These are phyloP conservation scores for Brassica juncea DNA, from an alignment of 345 rosid species.

Conservation along the genomic window DNA sequence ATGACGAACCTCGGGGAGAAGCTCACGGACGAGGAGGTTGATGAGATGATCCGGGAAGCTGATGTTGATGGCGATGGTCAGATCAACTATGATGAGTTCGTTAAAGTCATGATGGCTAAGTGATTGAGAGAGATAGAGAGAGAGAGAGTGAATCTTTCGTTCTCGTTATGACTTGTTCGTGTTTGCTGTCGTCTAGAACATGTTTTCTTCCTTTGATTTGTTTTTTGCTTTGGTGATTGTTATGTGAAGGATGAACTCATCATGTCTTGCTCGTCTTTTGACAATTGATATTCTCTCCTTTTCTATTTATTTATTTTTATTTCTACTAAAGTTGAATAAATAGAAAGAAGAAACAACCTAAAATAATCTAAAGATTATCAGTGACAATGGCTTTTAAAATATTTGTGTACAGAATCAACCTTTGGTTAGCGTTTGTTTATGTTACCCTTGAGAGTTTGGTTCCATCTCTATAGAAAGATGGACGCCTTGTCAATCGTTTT, in stretches of 20 bases:
- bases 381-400: neutral
- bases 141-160: neutral
- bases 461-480: conserved; percentile 30
- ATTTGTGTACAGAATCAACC: conserved; percentile 30
- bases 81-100: conserved; percentile 61
- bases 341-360: neutral
- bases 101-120: conserved; percentile 67
- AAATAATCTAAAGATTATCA: neutral
- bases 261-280: conserved; percentile 18
- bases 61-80: conserved; percentile 66
- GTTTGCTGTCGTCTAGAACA: conserved; percentile 19
- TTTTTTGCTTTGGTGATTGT: conserved; percentile 18
- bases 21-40: conserved; percentile 58
- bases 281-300: conserved; percentile 7
- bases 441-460: neutral
- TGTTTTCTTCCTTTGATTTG: neutral
- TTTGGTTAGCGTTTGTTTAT: conserved; percentile 19
- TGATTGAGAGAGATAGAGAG: conserved; percentile 1
- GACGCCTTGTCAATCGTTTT: conserved; percentile 64
- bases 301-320: neutral
- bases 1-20: conserved; percentile 65
- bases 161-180: conserved; percentile 11
- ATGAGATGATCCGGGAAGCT: conserved; percentile 61
- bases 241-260: conserved; percentile 30
- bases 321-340: neutral